These are phyloP conservation scores for Yarrowia sp. DNA, from an alignment of 805 yeast genomes.

Conservation along the genomic window DNA sequence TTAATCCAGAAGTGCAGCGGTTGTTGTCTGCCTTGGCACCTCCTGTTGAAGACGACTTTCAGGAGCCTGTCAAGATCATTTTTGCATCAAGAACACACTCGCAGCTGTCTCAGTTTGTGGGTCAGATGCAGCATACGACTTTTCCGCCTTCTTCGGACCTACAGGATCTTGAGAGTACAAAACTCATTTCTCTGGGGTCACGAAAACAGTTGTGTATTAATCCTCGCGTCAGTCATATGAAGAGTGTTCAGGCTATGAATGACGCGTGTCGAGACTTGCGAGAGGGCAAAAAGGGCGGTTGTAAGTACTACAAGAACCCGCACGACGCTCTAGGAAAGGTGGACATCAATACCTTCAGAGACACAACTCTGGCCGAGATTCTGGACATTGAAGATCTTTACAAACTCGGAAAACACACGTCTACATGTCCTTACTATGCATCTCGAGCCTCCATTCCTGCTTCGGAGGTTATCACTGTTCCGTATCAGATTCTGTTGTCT, in stretches of 20 bases:
- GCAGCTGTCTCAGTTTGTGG: slow-evolving; percentile 75
- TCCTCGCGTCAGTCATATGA: slow-evolving; percentile 51
- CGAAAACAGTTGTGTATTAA: slow-evolving; percentile 82
- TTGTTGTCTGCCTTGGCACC: not conserved
- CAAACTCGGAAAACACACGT: slow-evolving; percentile 51
- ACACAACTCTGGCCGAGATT: slow-evolving; percentile 52
- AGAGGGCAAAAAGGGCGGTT: slow-evolving; percentile 40
- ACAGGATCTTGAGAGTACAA: slow-evolving; percentile 49
- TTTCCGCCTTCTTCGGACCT: slow-evolving; percentile 35
- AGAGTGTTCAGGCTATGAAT: slow-evolving; percentile 56
- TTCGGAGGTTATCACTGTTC: slow-evolving; percentile 77
- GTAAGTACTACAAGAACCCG: slow-evolving; percentile 44
- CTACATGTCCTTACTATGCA: slow-evolving; percentile 81
- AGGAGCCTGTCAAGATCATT: slow-evolving; percentile 48
- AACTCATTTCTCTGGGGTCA: slow-evolving; percentile 74
- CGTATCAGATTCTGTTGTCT: slow-evolving; percentile 75
- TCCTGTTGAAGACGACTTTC: slow-evolving; percentile 26
- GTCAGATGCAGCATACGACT: slow-evolving; percentile 44
- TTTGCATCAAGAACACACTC: slow-evolving; percentile 90
- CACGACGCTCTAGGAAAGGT: slow-evolving; percentile 37
- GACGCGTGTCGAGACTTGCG: slow-evolving; percentile 79
- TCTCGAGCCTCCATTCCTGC: slow-evolving; percentile 52
- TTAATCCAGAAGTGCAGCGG: not conserved
- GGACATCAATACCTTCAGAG: slow-evolving; percentile 47
- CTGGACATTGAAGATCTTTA: slow-evolving; percentile 80